Evolutionary conservation across 176 grass and related monocot genomes (phyloP).

Genomic region (Tuctoria greenei): DNA sequence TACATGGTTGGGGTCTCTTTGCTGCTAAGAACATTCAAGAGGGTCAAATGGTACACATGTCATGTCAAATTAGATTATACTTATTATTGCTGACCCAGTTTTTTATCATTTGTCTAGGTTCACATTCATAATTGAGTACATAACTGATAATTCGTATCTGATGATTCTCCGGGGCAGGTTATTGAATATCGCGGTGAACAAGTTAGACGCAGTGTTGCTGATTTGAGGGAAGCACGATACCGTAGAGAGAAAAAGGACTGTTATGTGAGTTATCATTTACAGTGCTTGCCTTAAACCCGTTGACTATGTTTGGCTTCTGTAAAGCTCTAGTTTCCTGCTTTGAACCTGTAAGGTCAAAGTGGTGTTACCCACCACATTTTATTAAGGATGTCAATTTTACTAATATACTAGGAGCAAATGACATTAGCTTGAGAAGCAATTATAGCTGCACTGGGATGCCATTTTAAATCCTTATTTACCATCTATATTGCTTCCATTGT

Average conservation of each 20-base stretch:
- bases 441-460: neutral
- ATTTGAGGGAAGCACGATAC: slow-evolving; percentile 89
- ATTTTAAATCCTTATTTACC: neutral
- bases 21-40: slow-evolving; percentile 84
- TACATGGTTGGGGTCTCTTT: slow-evolving; percentile 98
- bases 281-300: neutral
- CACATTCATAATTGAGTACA: neutral
- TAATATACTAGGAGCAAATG: neutral
- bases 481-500: neutral
- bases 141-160: neutral
- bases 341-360: slow-evolving; percentile 3
- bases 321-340: slow-evolving; percentile 17
- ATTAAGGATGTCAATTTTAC: neutral
- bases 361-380: neutral
- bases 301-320: neutral
- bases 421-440: neutral
- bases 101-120: neutral
- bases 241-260: slow-evolving; percentile 79
- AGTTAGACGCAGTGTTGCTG: slow-evolving; percentile 79
- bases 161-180: slow-evolving; percentile 49
- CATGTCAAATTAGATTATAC: neutral
- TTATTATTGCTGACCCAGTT: neutral
- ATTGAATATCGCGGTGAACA: slow-evolving; percentile 92
- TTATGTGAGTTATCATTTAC: slow-evolving; percentile 63
- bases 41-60: slow-evolving; percentile 82